phyloP scores from a whole-genome alignment of 306 rosid species.

The Vigna radiata region DNA sequence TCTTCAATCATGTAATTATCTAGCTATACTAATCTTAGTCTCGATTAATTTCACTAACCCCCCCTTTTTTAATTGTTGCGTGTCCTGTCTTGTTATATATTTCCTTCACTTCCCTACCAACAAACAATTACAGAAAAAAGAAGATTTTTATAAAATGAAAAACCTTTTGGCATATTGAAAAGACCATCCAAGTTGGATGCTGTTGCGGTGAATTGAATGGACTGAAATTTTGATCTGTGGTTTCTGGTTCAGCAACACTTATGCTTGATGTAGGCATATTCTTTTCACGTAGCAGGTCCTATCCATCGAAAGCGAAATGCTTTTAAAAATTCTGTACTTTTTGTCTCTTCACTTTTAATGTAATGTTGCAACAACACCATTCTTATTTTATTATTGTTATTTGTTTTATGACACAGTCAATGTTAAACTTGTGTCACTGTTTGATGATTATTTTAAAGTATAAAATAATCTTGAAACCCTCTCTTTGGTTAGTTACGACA shows the following conservation, averaged over 20 bases:
- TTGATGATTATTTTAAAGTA: constrained; percentile 20
- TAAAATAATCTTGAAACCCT: constrained; percentile 7
- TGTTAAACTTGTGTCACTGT: constrained; percentile 8
- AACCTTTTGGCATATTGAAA: background rate
- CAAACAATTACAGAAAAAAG: background rate
- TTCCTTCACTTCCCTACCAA: background rate
- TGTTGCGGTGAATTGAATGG: background rate
- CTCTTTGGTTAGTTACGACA: constrained; percentile 32
- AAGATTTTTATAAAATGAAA: background rate
- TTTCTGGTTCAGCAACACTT: constrained; percentile 29
- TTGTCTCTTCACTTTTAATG: constrained; percentile 41
- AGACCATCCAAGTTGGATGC: constrained; percentile 4
- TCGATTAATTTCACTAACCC: constrained; percentile 11
- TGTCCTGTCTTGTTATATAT: background rate
- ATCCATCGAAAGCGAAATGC: constrained; percentile 21
- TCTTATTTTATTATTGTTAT: background rate
- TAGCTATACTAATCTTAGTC: constrained; percentile 36
- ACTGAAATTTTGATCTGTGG: constrained; percentile 4
- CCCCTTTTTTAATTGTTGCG: constrained; percentile 22
- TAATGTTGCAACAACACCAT: background rate
- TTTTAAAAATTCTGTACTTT: constrained; percentile 40
- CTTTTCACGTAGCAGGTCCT: constrained; percentile 30
- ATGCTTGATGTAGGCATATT: constrained; percentile 34
- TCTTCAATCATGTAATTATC: constrained; percentile 48
- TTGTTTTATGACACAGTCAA: background rate